phyloP scores from a whole-genome alignment of 2,329 filamentous ascomycete genomes.

The Trichoderma cornu-damae region DNA sequence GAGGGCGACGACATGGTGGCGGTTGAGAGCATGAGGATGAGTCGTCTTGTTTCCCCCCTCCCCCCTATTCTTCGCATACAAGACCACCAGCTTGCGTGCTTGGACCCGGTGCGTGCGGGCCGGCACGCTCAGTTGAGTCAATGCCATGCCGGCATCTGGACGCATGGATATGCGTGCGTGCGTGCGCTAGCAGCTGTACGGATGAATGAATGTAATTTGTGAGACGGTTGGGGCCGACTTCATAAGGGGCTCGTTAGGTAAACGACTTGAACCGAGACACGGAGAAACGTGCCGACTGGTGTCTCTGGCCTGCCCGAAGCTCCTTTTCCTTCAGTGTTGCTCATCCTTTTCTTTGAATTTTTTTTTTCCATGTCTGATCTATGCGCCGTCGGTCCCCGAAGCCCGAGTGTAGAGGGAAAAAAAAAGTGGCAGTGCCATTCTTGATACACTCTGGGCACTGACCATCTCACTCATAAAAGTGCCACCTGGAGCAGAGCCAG shows the following conservation, averaged over 20 bases:
- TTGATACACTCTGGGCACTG: no score
- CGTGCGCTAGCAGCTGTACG: not conserved
- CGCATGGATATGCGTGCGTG: not conserved
- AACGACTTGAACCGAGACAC: not conserved
- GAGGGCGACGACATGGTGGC: not conserved
- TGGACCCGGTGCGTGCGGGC: not conserved
- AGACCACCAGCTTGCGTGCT: not conserved
- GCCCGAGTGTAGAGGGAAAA: no score
- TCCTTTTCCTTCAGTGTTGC: not conserved
- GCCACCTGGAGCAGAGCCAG: no score
- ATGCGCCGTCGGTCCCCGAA: no score
- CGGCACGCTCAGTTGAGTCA: not conserved
- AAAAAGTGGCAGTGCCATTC: no score
- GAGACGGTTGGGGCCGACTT: not conserved
- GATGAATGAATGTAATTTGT: not conserved
- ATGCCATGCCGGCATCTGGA: not conserved
- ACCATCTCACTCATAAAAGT: no score
- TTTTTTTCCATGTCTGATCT: no score
- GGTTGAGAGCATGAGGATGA: not conserved
- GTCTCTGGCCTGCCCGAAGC: not conserved
- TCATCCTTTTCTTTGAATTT: no score
- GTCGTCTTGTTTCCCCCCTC: not conserved
- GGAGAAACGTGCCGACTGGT: not conserved
- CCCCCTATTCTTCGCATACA: not conserved
- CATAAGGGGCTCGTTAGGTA: not conserved